Conservation (phyloP, 176 grass and related monocot genomes). For the Hordeum vulgare region MorexV3_pseudomolecules_assembly NC_058521.1:99607700-99608199, state of each 20-base stretch:
- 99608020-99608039: background rate
- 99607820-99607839: background rate
- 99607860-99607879: background rate
- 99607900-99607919: background rate
- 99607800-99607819: background rate
- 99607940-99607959: slow-evolving; percentile 4
- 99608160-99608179: background rate
- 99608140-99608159: background rate
- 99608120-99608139: background rate
- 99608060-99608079: background rate
- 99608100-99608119: slow-evolving; percentile 26
- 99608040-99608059: background rate
- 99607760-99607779: background rate
- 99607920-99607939: background rate
- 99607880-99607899: background rate
- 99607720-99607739: background rate
- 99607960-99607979: slow-evolving; percentile 8
- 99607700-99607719: background rate
- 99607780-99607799: background rate
- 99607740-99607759: background rate
- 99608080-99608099: slow-evolving; percentile 12
- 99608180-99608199: background rate
- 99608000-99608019: slow-evolving; percentile 7
- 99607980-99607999: slow-evolving; percentile 21
- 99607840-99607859: background rate